These are phyloP conservation scores for Naematelia encephala DNA, from an alignment of 768 basidiomycete species.

Conservation along the genomic window DNA sequence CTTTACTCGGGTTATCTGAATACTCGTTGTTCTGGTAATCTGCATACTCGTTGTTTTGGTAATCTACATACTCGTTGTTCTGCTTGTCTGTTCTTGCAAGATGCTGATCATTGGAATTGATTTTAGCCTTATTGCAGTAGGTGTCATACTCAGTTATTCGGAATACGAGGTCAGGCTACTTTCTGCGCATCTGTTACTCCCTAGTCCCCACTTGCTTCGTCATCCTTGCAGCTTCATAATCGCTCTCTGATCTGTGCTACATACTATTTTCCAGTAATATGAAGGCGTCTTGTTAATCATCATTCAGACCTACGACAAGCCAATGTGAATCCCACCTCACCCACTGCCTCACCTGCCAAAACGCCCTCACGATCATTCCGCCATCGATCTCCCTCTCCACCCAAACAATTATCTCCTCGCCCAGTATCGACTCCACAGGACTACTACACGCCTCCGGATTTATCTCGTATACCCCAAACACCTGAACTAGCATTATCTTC, in stretches of 20 bases:
- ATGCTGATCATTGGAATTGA: too few relatives aligned
- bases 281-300: too few relatives aligned
- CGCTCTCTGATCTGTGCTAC: background rate
- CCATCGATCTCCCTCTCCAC: slow-evolving; percentile 7
- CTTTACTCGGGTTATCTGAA: too few relatives aligned
- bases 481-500: slow-evolving; percentile 15
- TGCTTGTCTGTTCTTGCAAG: too few relatives aligned
- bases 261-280: too few relatives aligned
- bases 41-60: too few relatives aligned
- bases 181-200: background rate
- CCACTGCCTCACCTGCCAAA: slow-evolving; percentile 15
- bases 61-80: too few relatives aligned
- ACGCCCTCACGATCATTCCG: slow-evolving; percentile 11
- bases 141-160: slow-evolving; percentile 44
- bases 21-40: too few relatives aligned
- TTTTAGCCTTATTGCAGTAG: slow-evolving; percentile 42
- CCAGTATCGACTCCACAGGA: slow-evolving; percentile 25
- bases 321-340: slow-evolving; percentile 25
- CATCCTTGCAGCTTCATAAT: background rate
- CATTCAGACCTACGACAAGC: slow-evolving; percentile 32
- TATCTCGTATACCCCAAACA: slow-evolving; percentile 12
- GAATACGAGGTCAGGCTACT: slow-evolving; percentile 34
- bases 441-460: slow-evolving; percentile 35
- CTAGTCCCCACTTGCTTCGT: background rate
- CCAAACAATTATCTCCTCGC: slow-evolving; percentile 13